phyloP scores from a whole-genome alignment of 352 stramenopile species.

The Phytophthora hybrid region DNA sequence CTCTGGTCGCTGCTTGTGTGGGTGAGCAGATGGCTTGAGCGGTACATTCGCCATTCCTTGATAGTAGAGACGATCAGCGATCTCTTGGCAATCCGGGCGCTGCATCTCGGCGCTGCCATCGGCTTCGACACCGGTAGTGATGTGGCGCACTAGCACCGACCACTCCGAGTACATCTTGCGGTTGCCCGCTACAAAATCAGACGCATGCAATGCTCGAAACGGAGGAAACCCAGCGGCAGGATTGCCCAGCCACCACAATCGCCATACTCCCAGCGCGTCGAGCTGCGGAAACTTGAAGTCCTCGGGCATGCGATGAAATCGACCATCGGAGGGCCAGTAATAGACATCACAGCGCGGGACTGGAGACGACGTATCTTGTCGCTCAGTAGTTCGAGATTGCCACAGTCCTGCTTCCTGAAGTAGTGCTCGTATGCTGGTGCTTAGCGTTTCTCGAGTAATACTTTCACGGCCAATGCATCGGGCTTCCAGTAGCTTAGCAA shows the following conservation, averaged over 20 bases:
- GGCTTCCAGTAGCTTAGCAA: conserved; percentile 12
- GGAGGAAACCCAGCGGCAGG: conserved; percentile 1
- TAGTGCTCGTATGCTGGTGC: not conserved
- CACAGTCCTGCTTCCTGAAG: conserved; percentile 9
- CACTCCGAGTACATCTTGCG: conserved; percentile 19
- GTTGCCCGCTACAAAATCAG: conserved; percentile 9
- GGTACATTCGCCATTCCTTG: conserved; percentile 11
- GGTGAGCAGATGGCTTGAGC: not conserved
- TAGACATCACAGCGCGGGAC: too few relatives aligned
- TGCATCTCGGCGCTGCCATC: not conserved
- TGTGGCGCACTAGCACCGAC: conserved; percentile 15
- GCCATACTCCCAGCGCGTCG: conserved; percentile 13
- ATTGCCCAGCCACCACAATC: conserved; percentile 16
- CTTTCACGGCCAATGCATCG: conserved; percentile 1
- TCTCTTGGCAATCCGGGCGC: not conserved
- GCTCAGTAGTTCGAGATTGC: not conserved
- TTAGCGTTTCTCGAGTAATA: not conserved
- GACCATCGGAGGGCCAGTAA: too few relatives aligned
- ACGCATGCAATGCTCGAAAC: not conserved
- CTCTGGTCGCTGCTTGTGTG: conserved; percentile 1
- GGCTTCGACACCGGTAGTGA: not conserved
- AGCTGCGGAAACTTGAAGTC: conserved; percentile 14
- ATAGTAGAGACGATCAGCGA: conserved; percentile 6
- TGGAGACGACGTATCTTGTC: too few relatives aligned
- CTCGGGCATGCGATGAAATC: conserved; percentile 16